These are phyloP conservation scores for Thelephora terrestris DNA, from an alignment of 1,284 basidiomycete species.

Conservation along the genomic window DNA sequence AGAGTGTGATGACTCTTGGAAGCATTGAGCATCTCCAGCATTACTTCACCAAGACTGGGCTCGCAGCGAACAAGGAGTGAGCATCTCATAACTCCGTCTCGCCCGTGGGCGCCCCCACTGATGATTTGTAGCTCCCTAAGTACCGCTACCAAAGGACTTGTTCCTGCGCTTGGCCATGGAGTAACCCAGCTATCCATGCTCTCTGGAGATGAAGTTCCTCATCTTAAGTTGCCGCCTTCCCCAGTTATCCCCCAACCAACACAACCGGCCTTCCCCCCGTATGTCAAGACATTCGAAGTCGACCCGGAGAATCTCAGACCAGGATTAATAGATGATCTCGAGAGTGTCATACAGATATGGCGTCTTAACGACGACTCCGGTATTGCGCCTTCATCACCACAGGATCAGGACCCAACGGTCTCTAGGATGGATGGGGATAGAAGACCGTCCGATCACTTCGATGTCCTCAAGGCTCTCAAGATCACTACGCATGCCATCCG, in stretches of 20 bases:
- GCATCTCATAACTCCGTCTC: constrained; percentile 19
- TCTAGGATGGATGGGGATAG: constrained; percentile 12
- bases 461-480: constrained; percentile 61
- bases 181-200: constrained; percentile 21
- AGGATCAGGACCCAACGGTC: constrained; percentile 3
- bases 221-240: constrained; percentile 60
- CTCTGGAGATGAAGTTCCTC: constrained; percentile 27
- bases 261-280: constrained; percentile 36
- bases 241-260: constrained; percentile 41
- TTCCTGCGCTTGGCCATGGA: constrained; percentile 60
- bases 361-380: constrained; percentile 22
- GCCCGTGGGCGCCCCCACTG: constrained; percentile 7
- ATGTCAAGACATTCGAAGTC: constrained; percentile 54
- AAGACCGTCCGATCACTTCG: constrained; percentile 21
- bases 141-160: constrained; percentile 49
- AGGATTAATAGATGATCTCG: constrained; percentile 60
- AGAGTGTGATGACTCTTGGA: constrained; percentile 78
- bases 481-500: constrained; percentile 69
- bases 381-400: no score
- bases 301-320: constrained; percentile 66
- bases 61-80: constrained; percentile 62
- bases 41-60: constrained; percentile 78
- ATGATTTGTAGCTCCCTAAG: constrained; percentile 34
- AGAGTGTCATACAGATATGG: constrained; percentile 50
- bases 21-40: constrained; percentile 84